phyloP scores from a whole-genome alignment of 129 eudicot genomes.

The Mikania micrantha region DNA sequence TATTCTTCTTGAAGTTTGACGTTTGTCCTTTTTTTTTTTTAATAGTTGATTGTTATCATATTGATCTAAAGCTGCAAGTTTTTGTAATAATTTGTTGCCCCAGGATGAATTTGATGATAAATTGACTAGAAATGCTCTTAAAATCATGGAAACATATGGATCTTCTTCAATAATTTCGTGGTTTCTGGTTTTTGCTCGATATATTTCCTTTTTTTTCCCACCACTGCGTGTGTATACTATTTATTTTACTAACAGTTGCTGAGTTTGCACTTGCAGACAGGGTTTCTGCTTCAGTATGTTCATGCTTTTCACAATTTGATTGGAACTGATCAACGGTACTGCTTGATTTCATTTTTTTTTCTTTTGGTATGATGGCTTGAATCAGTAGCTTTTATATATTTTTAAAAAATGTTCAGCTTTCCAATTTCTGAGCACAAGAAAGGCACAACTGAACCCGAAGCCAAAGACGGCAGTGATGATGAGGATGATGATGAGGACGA shows the following conservation, averaged over 20 bases:
- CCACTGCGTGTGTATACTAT: background rate
- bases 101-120: background rate
- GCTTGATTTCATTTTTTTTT: background rate
- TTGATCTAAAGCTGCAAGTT: background rate
- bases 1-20: background rate
- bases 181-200: background rate
- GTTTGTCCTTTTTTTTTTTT: background rate
- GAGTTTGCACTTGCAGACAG: slow-evolving; percentile 40
- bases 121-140: background rate
- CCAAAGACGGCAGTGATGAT: slow-evolving; percentile 71
- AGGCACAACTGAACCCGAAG: slow-evolving; percentile 47
- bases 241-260: background rate
- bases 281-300: slow-evolving; percentile 40
- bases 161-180: background rate
- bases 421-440: slow-evolving; percentile 48
- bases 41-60: background rate
- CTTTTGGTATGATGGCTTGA: background rate
- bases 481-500: slow-evolving; percentile 74
- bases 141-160: background rate
- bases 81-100: background rate
- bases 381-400: background rate
- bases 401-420: slow-evolving; percentile 42
- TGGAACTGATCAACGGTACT: slow-evolving; percentile 43
- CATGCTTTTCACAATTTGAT: slow-evolving; percentile 17
- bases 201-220: background rate